phyloP scores from a whole-genome alignment of 495 filamentous ascomycete species.

The Aspergillus affinis region DNA sequence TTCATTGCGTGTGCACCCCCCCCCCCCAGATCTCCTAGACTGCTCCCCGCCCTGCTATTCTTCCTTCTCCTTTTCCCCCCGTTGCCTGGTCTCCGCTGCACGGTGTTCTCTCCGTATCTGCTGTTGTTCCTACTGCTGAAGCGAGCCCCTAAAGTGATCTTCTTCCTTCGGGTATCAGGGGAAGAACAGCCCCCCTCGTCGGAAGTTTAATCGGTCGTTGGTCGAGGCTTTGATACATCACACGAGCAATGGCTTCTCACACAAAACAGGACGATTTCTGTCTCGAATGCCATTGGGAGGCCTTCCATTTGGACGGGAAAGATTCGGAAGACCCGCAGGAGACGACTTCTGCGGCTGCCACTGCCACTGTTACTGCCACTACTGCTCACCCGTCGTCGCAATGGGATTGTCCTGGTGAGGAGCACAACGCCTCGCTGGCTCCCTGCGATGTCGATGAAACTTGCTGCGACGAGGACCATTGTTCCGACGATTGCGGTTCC shows the following conservation, averaged over 20 bases:
- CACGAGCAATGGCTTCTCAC: conserved; percentile 38
- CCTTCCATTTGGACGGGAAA: conserved; percentile 39
- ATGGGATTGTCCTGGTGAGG: conserved; percentile 36
- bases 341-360: not conserved
- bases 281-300: conserved; percentile 47
- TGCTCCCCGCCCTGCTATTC: not conserved
- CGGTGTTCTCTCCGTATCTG: not conserved
- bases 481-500: conserved; percentile 41
- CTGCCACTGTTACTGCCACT: not conserved
- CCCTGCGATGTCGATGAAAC: conserved; percentile 35
- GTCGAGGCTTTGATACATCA: conserved; percentile 7
- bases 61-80: not conserved
- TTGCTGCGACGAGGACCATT: conserved; percentile 48
- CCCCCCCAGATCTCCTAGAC: not conserved
- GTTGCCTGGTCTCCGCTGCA: not conserved
- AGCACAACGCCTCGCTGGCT: conserved; percentile 27
- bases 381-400: conserved; percentile 19
- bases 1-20: not conserved
- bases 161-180: conserved; percentile 11
- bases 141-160: not conserved
- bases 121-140: not conserved
- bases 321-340: conserved; percentile 23
- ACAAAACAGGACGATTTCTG: conserved; percentile 38
- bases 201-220: conserved; percentile 3
- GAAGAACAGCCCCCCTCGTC: not conserved